Evolutionary conservation across 192 early-diverging fungal genomes (phyloP), one percentile per base, ranked within the genome.

Genomic region (Coemansia sp.): DNA sequence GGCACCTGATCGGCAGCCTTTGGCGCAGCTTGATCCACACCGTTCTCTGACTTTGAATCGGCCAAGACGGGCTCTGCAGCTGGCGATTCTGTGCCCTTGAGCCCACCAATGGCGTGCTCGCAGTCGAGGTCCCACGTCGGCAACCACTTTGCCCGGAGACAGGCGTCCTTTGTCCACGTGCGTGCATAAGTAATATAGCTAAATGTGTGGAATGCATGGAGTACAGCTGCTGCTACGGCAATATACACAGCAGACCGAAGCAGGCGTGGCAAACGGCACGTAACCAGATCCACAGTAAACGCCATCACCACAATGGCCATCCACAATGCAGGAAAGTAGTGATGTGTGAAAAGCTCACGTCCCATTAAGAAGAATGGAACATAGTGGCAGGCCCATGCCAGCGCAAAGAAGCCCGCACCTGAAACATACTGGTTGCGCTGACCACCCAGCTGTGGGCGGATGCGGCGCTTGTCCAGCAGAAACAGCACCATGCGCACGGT

Each of bases 281-380:
- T 88, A 15, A 84, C 57, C 36, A 93, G 64, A 74, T 98, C 94
- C 64, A 94, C 82, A 1, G 87, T 67, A 21, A 85, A 85, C 23
- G 88, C 90, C 22, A 94, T 64, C 1, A 87, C 78, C 12, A 98
- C 81, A 49, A 96, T 87, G 10, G 86, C 86, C 79, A 96, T 93
- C 81, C 94, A 95, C n/a, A 96, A 81, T 1, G 95, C 89, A 1
- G 97, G 95, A 44, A 96, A 84, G 74, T 96, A 97, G 59, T 97
- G 94, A 75, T 97, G 95, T 38, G 95, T 73, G 66, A 98, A 96
- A 26, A 94, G 84, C 75, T 95, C 91, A 23, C 94, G 91, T 14
- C 78, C 79, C 93, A 97, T 95, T 9, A 94, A 64, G 76, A 91
- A 94, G 70, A 97, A 96, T 20, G 94, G 92, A 17, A 91, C 42